Evolutionary conservation across 2,329 filamentous ascomycete species (phyloP), one percentile per base, ranked within the genome.

Genomic region (Paecilomyces dactylethromorphus): DNA sequence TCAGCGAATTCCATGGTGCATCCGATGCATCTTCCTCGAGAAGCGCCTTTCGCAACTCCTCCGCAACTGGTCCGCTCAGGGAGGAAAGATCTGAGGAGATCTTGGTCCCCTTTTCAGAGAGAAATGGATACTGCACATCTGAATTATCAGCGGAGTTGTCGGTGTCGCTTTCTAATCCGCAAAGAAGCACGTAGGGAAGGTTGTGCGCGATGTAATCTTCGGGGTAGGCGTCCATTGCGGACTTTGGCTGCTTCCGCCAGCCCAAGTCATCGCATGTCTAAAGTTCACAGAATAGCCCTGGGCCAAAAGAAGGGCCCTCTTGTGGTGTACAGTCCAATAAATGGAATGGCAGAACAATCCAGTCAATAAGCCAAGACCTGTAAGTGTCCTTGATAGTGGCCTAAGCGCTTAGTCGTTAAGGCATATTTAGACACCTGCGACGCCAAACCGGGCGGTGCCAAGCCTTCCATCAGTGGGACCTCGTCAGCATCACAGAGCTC

Each of bases 161-260:
- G 52, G 60, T 66, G 8, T 62, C 67, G 64, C 70, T 70, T 69
- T 76, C 81, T 33, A 97, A 82, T 12, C 93, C 94, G 39, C 91
- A 91, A 33, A 96, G 83, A 53, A 95, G 80, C 61, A 97, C 78
- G 59, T 96, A 82, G 35, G 93, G 93, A 67, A 95, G 82, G 76
- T 94, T 95, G 76, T 94, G 92, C 72, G 87, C 85, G 73, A 96
- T 81, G 78, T 92, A 96, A 74, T 88, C 88, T 63, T 73, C 66
- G 24, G 78, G 77, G 63, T 78, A 80, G 61, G 74, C 75, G 66
- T 79, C 76, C 78, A 79, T 79, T 68, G 69, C 69, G 73, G 68
- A 70, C 68, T 66, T 59, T 64, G 59, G 56, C 67, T 62, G 53
- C 52, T 49, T 57, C 39, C 57, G 31, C 59, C 57, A 55, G 32